Base-by-base conservation (phyloP, 768 basidiomycete species). In the Macrolepiota albuminosa region DNA sequence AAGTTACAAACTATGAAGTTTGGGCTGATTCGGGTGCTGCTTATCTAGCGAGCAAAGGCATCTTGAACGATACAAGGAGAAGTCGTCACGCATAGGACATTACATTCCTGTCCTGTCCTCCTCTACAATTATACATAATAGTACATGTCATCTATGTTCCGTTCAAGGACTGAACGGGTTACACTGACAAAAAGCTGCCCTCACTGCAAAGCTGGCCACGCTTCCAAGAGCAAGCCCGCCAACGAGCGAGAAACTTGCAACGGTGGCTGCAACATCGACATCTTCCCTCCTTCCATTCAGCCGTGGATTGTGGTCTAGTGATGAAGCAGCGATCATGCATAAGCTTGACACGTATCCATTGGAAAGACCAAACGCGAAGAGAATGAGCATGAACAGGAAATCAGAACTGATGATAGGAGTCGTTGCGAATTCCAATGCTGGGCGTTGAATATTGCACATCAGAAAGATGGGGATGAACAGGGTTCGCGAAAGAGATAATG, bases 401-500 rank as follows among this genome's bases (percentile, higher is more conserved):
- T 97, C 94, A 2, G 92, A 94, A 72, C 76, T 86, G 75, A 96
- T 87, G 61, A 88, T 65, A 2, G 87, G 81, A 10, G 70, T 57
- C 9, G 63, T 65, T 8, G 70, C 66, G 2, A 70, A 61, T 37
- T 67, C 59, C 2, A 73, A 64, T 43, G 67, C 64, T 34, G 77
- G 75, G 47, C 79, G 82, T 63, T 86, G 84, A 45, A 95, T 73
- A 68, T 97, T 97, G 79, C 94, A 97, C 73, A 88, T 78, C n/a
- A 96, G 79, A 72, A 96, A 88, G 45, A 95, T 67, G 39, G 93
- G 93, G 51, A 97, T 84, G 75, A 96, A 96, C 37, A 93, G 67
- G 2, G 87, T 89, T 57, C 95, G 85, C 4, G 83, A 71, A 45
- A 90, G 69, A 18, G 93, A 88, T 33, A 93, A 72, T 6, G 69